Evolutionary conservation across 163 green algal genomes (phyloP), one percentile per base, ranked within the genome.

Genomic region (Scenedesmus sp.): DNA sequence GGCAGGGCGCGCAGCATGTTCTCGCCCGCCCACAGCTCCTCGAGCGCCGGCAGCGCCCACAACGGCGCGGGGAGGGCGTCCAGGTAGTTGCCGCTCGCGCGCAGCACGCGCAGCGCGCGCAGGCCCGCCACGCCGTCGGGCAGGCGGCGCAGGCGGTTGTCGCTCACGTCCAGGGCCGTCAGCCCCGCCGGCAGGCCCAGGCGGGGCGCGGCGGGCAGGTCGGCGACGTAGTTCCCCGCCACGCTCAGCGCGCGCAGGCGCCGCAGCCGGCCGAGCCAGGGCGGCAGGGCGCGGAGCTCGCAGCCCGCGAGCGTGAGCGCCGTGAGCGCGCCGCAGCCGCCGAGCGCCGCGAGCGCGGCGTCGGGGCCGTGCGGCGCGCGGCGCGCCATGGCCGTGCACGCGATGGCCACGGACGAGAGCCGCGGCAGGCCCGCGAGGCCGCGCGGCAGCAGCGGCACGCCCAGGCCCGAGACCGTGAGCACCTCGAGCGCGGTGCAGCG

Each of bases 1-100:
- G 69, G 69, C 36, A 77, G 69, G 34, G 44, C 4, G 7, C 53
- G 14, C 26, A 77, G 54, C 69, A 77, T 77, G 69, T 77, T 77
- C 54, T 77, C 69, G 53, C 39, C 31, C n/a, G 57, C 69, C 33
- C 53, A 67, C 24, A 77, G 36, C 36, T 67, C 11, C 24, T 42
- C 29, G 24, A 77, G 42, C 4, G 18, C 18, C 14, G 69, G 69
- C 36, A 77, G 69, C 54, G 31, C 17, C 69, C 69, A 77, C 9
- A 77, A 26, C 22, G 57, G 53, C n/a, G n/a, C 24, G 10, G 69
- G 50, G n/a, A 77, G 29, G 33, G 5, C 47, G 69, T 36, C 57
- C 10, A 77, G 54, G 26, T 77, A 77, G 42, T 77, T 77, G 3
- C 39, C 54, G 42, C 66, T 36, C 15, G 66, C 34, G 20, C 47